Evolutionary conservation across 2,329 filamentous ascomycete genomes (phyloP), one percentile per base, ranked within the genome.

Genomic region (Plectosphaerella sp.): DNA sequence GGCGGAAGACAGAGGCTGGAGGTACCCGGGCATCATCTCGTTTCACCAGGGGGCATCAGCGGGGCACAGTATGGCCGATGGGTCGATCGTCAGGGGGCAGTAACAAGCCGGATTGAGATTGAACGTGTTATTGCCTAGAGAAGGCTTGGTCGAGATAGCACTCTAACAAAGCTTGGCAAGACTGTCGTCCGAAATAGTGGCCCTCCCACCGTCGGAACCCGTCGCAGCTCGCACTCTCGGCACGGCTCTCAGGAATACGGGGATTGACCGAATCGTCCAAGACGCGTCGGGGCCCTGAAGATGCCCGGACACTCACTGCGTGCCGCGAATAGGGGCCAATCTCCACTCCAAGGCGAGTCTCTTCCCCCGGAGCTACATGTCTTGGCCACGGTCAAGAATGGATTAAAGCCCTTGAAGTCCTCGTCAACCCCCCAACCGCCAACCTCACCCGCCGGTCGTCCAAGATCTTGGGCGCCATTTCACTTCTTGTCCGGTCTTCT

Each of bases 1-100:
- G 47, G 36, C 18, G 35, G 7, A 18, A 8, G 47, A 25, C 35
- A 41, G 47, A 22, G 35, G 18, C 22, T 14, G 33, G 20, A 48
- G 35, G 47, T 48, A 48, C 47, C 47, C 22, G 22, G 28, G 47
- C 47, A 22, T 48, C 47, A 48, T 48, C 47, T 48, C 47, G 47
- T 48, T 48, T 48, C 47, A 48, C 47, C 47, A 37, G 37, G 36
- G 47, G 15, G 22, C 14, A 18, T 4, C n/a, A 25, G 24, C 16
- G 22, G 35, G 15, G 18, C 47, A 48, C 47, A 48, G 47, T 48
- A 35, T 14, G 25, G 4, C 11, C 25, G 28, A 14, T 6, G 28
- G n/a, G 46, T 11, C 20, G 33, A 24, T 22, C 7, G 28, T 48
- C 46, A 48, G 46, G 46, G 46, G 46, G 37, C 37, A 39, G 37